phyloP scores from a whole-genome alignment of 768 basidiomycete genomes.

The Phylloporus sp. region DNA sequence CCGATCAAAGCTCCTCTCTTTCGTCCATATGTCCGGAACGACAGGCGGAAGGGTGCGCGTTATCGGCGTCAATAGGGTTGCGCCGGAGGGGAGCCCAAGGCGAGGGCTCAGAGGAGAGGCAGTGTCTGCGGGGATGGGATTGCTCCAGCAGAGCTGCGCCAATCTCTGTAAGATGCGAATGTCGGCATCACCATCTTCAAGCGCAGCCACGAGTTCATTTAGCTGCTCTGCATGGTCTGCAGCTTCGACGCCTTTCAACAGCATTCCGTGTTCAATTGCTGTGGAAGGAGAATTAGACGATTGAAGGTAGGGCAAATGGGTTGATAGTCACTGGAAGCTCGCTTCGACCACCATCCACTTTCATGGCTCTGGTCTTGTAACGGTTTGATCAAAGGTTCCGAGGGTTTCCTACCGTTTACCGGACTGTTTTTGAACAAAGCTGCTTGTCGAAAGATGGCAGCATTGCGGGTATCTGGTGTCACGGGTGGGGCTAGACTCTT shows the following conservation, averaged over 20 bases:
- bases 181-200: slow-evolving; percentile 53
- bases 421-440: slow-evolving; percentile 84
- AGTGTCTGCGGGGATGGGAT: slow-evolving; percentile 42
- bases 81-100: slow-evolving; percentile 48
- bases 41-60: slow-evolving; percentile 36
- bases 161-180: slow-evolving; percentile 60
- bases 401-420: slow-evolving; percentile 43
- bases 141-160: slow-evolving; percentile 57
- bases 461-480: slow-evolving; percentile 62
- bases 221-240: slow-evolving; percentile 48
- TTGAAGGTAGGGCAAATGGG: not conserved
- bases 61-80: slow-evolving; percentile 52
- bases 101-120: slow-evolving; percentile 54
- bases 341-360: slow-evolving; percentile 82
- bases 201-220: slow-evolving; percentile 46
- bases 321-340: slow-evolving; percentile 57
- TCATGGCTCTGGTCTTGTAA: slow-evolving; percentile 65
- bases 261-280: slow-evolving; percentile 45
- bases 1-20: slow-evolving; percentile 64
- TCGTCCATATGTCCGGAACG: slow-evolving; percentile 66
- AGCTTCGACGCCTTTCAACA: slow-evolving; percentile 37
- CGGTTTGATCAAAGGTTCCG: slow-evolving; percentile 64
- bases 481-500: slow-evolving; percentile 40
- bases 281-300: slow-evolving; percentile 9
- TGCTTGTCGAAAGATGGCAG: slow-evolving; percentile 65